Evolutionary conservation across 2,329 filamentous ascomycete genomes (phyloP).

Genomic region (Xylariomycetidae sp.): DNA sequence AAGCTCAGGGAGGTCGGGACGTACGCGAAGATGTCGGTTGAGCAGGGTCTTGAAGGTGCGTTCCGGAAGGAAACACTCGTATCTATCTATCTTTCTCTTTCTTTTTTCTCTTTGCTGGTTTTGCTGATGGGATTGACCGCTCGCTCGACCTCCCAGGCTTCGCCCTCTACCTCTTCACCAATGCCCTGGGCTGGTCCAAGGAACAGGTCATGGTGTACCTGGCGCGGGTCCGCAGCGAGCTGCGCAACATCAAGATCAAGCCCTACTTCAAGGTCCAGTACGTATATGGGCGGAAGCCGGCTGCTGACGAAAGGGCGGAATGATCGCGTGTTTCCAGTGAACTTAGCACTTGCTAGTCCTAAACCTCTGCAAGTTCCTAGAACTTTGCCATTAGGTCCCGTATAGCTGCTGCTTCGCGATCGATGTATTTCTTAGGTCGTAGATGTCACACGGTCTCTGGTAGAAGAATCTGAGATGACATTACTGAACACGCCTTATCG

Average conservation of each 20-base stretch:
- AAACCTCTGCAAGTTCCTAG: no score
- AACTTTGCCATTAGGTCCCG: no score
- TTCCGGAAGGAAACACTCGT: not conserved
- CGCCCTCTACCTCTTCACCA: conserved; percentile 21
- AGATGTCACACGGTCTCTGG: no score
- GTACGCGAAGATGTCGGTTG: conserved; percentile 20
- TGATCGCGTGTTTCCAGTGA: no score
- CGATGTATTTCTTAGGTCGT: no score
- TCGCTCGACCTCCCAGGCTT: conserved; percentile 18
- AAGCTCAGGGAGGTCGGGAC: conserved; percentile 22
- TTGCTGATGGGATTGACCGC: not conserved
- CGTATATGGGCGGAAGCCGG: conserved; percentile 18
- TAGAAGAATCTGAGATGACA: no score
- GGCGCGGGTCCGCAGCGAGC: conserved; percentile 16
- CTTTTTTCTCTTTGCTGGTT: not conserved
- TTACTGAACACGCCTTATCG: no score
- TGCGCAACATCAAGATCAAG: conserved; percentile 16
- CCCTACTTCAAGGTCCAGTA: conserved; percentile 19
- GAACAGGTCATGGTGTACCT: conserved; percentile 16
- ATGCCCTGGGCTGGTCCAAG: conserved; percentile 18
- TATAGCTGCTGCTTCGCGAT: no score
- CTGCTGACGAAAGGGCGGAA: no score
- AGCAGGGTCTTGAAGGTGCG: conserved; percentile 24
- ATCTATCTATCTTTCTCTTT: not conserved
- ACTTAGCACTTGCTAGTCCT: no score